A percentile compares a stretch with the other conserved stretches of the same genome.
Conservation (phyloP, 768 basidiomycete species). For the Amanita polypyramis region DNA sequence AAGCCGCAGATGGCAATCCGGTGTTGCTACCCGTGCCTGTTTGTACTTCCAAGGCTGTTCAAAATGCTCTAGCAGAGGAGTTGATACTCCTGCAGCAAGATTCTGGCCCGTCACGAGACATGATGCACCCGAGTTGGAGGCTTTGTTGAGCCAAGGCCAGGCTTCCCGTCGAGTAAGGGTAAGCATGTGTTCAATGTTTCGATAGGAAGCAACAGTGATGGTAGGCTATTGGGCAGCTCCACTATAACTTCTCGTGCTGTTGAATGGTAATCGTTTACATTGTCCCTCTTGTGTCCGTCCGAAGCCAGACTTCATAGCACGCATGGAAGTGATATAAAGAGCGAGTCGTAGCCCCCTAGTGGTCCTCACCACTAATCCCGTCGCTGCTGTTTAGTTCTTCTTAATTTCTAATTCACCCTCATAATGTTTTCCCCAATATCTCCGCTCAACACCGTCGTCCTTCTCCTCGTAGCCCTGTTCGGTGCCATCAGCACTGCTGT, state of each 20-base stretch:
- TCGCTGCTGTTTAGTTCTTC: constrained; percentile 5
- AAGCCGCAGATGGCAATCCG: background rate
- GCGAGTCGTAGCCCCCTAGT: background rate
- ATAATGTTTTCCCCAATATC: constrained; percentile 6
- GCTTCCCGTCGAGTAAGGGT: background rate
- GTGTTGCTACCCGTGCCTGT: background rate
- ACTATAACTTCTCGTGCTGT: constrained; percentile 1
- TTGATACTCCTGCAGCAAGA: background rate
- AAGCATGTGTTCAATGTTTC: constrained; percentile 7
- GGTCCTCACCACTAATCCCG: constrained; percentile 4
- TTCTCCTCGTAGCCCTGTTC: constrained; percentile 14
- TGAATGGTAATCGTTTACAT: constrained; percentile 2
- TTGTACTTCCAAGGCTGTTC: background rate
- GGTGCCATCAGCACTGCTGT: constrained; percentile 16
- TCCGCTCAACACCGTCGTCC: constrained; percentile 12
- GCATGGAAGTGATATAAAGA: constrained; percentile 3
- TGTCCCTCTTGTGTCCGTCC: constrained; percentile 1
- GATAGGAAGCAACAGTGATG: constrained; percentile 7
- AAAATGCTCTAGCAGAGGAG: constrained; percentile 1
- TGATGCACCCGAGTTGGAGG: background rate
- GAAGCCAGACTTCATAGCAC: background rate
- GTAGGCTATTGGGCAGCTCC: constrained; percentile 7
- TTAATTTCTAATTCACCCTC: constrained; percentile 9
- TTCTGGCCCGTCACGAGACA: background rate
- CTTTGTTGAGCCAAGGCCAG: background rate